phyloP scores from a whole-genome alignment of 2,329 filamentous ascomycete species.

The Beauveria bassiana region DNA sequence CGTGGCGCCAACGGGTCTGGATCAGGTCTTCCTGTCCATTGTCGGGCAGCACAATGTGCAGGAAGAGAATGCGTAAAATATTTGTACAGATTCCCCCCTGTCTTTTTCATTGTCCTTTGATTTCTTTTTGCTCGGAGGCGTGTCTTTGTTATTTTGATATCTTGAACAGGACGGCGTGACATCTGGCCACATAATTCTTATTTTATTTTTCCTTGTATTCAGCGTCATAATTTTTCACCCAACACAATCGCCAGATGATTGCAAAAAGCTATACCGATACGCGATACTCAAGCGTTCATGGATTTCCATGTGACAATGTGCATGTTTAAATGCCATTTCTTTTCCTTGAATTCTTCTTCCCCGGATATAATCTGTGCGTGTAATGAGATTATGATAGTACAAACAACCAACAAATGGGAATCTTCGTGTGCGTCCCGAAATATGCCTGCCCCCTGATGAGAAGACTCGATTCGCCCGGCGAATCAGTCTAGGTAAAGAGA shows the following conservation, averaged over 20 bases:
- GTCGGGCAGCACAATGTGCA: slow-evolving; percentile 71
- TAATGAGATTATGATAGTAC: slow-evolving; percentile 5
- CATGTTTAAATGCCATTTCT: background rate
- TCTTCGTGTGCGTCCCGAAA: background rate
- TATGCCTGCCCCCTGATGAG: background rate
- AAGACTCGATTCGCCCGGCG: background rate
- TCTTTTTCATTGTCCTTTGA: too few relatives aligned
- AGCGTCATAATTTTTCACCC: background rate
- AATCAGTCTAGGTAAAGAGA: background rate
- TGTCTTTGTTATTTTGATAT: background rate
- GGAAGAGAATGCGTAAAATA: slow-evolving; percentile 50
- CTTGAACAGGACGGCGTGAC: too few relatives aligned
- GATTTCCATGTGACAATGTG: background rate
- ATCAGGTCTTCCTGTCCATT: slow-evolving; percentile 84
- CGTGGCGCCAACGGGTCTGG: slow-evolving; percentile 77
- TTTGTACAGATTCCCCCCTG: too few relatives aligned
- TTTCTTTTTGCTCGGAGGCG: too few relatives aligned
- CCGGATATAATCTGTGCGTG: slow-evolving; percentile 1
- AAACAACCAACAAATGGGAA: background rate
- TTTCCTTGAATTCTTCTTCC: background rate
- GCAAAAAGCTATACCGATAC: background rate
- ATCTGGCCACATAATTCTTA: background rate
- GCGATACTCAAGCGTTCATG: background rate
- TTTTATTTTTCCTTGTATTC: background rate
- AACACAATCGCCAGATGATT: background rate